phyloP scores from a whole-genome alignment of 2,329 filamentous ascomycete species.

The Ramularia endophylla region DNA sequence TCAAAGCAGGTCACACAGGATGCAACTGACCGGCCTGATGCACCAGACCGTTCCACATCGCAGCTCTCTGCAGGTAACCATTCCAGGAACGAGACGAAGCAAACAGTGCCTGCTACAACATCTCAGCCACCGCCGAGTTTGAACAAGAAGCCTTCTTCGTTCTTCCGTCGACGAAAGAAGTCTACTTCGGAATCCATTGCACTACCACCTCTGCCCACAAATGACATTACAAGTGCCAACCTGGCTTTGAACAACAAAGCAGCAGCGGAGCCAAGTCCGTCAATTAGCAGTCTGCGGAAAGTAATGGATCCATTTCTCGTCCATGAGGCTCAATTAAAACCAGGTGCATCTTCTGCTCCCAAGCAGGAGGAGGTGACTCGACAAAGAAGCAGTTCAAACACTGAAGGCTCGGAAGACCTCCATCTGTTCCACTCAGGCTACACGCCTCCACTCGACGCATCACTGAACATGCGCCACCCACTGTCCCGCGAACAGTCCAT shows the following conservation, averaged over 20 bases:
- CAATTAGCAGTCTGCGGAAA: conserved; percentile 73
- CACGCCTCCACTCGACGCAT: conserved; percentile 63
- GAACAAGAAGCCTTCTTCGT: conserved; percentile 88
- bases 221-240: conserved; percentile 27
- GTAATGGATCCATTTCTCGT: conserved; percentile 80
- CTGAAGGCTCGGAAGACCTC: conserved; percentile 34
- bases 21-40: conserved; percentile 12
- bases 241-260: conserved; percentile 33
- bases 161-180: conserved; percentile 91
- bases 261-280: conserved; percentile 43
- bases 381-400: conserved; percentile 6
- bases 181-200: conserved; percentile 64
- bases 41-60: conserved; percentile 14
- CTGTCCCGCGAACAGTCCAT: conserved; percentile 42
- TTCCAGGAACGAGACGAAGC: conserved; percentile 10
- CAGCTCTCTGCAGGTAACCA: conserved; percentile 12
- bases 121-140: conserved; percentile 37
- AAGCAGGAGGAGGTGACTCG: conserved; percentile 4
- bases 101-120: conserved; percentile 6
- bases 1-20: conserved; percentile 12
- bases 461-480: conserved; percentile 48
- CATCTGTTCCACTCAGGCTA: conserved; percentile 71
- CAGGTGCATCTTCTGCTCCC: conserved; percentile 6
- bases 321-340: conserved; percentile 20
- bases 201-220: conserved; percentile 47